These are phyloP conservation scores for Neurospora africana DNA, from an alignment of 495 filamentous ascomycete species.

Conservation along the genomic window DNA sequence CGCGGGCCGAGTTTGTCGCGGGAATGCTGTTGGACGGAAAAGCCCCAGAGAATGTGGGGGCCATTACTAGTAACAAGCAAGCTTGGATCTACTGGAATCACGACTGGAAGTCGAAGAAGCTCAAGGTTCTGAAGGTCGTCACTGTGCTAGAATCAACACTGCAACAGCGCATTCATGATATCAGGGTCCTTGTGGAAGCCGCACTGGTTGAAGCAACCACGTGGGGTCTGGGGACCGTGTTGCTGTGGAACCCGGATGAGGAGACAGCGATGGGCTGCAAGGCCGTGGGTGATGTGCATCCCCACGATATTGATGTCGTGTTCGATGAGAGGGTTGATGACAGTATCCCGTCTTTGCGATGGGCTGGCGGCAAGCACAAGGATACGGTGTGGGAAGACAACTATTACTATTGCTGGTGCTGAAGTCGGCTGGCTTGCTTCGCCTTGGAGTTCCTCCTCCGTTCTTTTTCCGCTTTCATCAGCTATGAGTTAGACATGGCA, in stretches of 20 bases:
- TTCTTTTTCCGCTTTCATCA: neutral
- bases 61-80: slow-evolving; percentile 47
- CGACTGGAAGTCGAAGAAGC: slow-evolving; percentile 44
- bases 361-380: slow-evolving; percentile 28
- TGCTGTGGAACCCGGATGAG: slow-evolving; percentile 38
- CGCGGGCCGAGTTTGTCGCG: slow-evolving; percentile 66
- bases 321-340: slow-evolving; percentile 32
- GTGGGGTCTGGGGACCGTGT: slow-evolving; percentile 29
- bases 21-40: slow-evolving; percentile 29
- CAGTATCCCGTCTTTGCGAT: slow-evolving; percentile 37
- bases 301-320: slow-evolving; percentile 22
- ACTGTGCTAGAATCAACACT: slow-evolving; percentile 31
- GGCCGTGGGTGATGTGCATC: slow-evolving; percentile 29
- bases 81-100: slow-evolving; percentile 52
- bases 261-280: slow-evolving; percentile 16
- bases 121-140: slow-evolving; percentile 68
- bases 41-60: slow-evolving; percentile 47
- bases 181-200: slow-evolving; percentile 33
- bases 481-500: neutral
- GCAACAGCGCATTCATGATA: slow-evolving; percentile 45
- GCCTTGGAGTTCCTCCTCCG: neutral
- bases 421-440: slow-evolving; percentile 3
- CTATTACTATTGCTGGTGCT: slow-evolving; percentile 88
- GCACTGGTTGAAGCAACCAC: slow-evolving; percentile 31
- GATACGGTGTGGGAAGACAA: slow-evolving; percentile 71